Evolutionary conservation across 441 rosid genomes (phyloP), one percentile per base, ranked within the genome.

Genomic region (Hura crepitans): DNA sequence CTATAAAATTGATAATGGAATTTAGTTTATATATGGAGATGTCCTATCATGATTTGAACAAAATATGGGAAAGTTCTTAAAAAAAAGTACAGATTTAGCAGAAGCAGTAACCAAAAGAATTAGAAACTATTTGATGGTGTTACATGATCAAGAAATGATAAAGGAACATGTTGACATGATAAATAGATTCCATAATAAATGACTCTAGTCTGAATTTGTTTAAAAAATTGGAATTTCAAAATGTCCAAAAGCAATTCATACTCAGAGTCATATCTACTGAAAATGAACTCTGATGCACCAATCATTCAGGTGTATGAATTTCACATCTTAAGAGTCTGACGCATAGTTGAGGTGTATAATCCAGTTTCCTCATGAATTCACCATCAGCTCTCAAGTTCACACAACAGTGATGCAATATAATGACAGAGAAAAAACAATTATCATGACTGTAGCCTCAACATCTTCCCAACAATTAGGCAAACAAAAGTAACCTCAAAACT

Each of bases 1-100:
- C 97, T 96, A 80, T 62, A 78, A 69, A 76, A 18, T 58, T 62
- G 39, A 46, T 49, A 62, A 74, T 17, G 14, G 33, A 78, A 69
- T 65, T 70, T 28, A n/a, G 60, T 25, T 33, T 62, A 31, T 58
- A 66, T 12, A 71, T 49, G 35, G 58, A 61, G 60, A 70, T 49
- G 27, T 2, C 27, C n/a, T 14, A 47, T 30, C 20, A 39, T 65
- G 62, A 27, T 59, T 43, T 62, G 55, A 56, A n/a, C 30, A 49
- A 69, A 43, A 33, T 23, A 50, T 50, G 55, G 37, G 8, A 65
- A 65, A 2, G 20, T 17, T 64, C 31, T 62, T 45, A 56, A 33
- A 20, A 74, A 22, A 54, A 18, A 53, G 47, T 28, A 39, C n/a
- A 64, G 15, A 22, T 63, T 18, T 17, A 57, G 62, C 37, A 67